Conservation (phyloP, 768 basidiomycete genomes). For the Russula virescens region DNA sequence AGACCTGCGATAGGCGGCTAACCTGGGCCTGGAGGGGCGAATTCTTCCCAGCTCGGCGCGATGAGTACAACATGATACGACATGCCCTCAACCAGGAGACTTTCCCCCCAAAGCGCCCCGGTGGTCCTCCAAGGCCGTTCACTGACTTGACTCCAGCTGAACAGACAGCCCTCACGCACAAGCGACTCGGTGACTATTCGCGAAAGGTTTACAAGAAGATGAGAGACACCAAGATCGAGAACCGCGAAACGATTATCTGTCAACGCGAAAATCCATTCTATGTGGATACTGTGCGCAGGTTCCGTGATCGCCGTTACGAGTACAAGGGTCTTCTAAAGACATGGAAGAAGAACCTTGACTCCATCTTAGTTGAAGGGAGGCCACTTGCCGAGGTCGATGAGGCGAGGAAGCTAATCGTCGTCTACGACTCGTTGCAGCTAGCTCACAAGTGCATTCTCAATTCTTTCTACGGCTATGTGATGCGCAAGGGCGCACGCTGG, state of each 20-base stretch:
- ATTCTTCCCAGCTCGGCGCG: slow-evolving; percentile 93
- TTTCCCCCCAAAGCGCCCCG: slow-evolving; percentile 78
- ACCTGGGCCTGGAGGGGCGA: slow-evolving; percentile 99
- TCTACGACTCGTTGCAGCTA: slow-evolving; percentile 97
- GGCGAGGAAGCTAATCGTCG: slow-evolving; percentile 97
- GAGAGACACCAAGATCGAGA: slow-evolving; percentile 94
- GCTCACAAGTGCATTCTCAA: slow-evolving; percentile 99
- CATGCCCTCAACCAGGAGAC: slow-evolving; percentile 92
- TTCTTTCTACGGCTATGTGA: slow-evolving; percentile 99
- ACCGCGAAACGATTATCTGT: slow-evolving; percentile 90
- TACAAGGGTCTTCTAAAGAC: slow-evolving; percentile 98
- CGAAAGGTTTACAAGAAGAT: slow-evolving; percentile 98
- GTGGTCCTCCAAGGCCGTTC: slow-evolving; percentile 72
- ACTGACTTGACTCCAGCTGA: slow-evolving; percentile 76
- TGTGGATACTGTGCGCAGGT: slow-evolving; percentile 94
- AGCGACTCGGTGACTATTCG: slow-evolving; percentile 97
- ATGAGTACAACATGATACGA: slow-evolving; percentile 98
- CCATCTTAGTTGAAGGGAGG: slow-evolving; percentile 55
- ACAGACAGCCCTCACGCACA: slow-evolving; percentile 89
- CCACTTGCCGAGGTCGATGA: slow-evolving; percentile 87
- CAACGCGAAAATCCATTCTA: slow-evolving; percentile 99
- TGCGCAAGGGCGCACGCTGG: slow-evolving; percentile 99
- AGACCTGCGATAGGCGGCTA: slow-evolving; percentile 87
- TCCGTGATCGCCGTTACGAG: slow-evolving; percentile 96
- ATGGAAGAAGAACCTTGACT: slow-evolving; percentile 98